These are phyloP conservation scores for Pythium utonaiense DNA, from an alignment of 352 stramenopile species.

Conservation along the genomic window DNA sequence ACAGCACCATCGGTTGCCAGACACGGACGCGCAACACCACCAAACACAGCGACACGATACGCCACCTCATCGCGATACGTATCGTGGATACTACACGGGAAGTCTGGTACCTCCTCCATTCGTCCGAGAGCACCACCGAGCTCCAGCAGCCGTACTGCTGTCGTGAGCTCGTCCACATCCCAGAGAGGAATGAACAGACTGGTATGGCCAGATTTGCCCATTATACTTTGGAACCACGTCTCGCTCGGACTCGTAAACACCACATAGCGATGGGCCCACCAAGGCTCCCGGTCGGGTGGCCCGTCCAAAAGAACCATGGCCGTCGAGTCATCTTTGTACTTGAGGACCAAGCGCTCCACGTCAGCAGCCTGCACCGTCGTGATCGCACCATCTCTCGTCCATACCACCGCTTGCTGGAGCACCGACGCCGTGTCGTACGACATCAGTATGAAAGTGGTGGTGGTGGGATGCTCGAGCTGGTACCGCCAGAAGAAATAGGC, in stretches of 20 bases:
- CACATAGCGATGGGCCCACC: neutral
- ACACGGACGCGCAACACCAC: neutral
- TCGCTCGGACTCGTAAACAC: neutral
- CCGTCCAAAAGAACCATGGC: neutral
- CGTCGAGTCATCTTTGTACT: neutral
- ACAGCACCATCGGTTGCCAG: neutral
- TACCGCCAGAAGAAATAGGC: too few relatives aligned
- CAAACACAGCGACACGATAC: neutral
- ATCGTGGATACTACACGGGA: neutral
- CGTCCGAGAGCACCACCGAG: neutral
- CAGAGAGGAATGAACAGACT: neutral
- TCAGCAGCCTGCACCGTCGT: neutral
- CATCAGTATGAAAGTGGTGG: too few relatives aligned
- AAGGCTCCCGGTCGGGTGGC: neutral
- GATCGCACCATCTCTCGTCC: neutral
- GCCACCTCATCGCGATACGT: neutral
- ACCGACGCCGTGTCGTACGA: too few relatives aligned
- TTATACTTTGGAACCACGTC: neutral
- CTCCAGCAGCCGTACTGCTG: neutral
- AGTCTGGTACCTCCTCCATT: neutral
- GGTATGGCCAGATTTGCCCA: neutral
- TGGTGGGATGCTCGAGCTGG: too few relatives aligned
- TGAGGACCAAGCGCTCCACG: neutral
- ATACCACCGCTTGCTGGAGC: neutral
- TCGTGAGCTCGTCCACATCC: neutral